These are phyloP conservation scores for Penicillium alfredii DNA, from an alignment of 495 filamentous ascomycete species.

Conservation along the genomic window DNA sequence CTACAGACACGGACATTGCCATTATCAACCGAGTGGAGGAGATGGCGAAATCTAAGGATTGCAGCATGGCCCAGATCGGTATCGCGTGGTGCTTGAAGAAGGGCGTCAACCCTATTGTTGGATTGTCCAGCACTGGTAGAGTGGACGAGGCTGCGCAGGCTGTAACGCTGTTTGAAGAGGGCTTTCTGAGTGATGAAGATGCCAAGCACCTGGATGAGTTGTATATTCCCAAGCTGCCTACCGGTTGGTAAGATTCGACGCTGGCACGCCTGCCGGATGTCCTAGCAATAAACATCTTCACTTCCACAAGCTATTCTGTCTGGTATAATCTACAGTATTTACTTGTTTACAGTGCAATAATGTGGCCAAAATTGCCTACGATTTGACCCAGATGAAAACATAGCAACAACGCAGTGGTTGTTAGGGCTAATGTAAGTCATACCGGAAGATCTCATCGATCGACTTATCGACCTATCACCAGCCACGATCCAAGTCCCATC, in stretches of 20 bases:
- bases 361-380: too few species aligned
- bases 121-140: conserved; percentile 46
- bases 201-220: neutral
- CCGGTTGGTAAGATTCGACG: too few species aligned
- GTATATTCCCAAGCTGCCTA: neutral
- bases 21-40: conserved; percentile 55
- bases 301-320: too few species aligned
- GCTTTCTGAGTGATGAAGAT: neutral
- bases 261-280: neutral
- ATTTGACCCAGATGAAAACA: too few species aligned
- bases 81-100: conserved; percentile 54
- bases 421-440: too few species aligned
- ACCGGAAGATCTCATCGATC: too few species aligned
- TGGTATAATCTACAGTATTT: too few species aligned
- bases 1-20: conserved; percentile 21
- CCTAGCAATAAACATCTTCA: too few species aligned
- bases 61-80: conserved; percentile 51
- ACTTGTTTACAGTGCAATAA: too few species aligned
- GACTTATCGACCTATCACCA: neutral
- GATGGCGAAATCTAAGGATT: conserved; percentile 49
- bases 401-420: too few species aligned
- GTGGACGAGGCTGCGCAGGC: conserved; percentile 45
- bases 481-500: neutral
- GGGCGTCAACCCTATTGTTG: conserved; percentile 49
- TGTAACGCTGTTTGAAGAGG: neutral